Conservation (phyloP, 441 rosid species). For the Adansonia gregorii region DNA sequence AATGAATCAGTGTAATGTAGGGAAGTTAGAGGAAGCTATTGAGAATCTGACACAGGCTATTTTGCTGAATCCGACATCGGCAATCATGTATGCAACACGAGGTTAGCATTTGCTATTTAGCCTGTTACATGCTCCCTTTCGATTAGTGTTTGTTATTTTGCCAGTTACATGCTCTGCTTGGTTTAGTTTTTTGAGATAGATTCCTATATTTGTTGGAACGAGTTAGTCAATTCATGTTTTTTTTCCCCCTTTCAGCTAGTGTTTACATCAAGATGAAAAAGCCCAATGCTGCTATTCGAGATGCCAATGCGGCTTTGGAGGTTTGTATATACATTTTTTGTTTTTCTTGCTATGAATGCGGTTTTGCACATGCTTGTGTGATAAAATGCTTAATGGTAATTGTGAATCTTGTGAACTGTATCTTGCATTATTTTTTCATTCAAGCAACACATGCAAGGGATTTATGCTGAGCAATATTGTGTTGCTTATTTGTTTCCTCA, state of each 20-base stretch:
- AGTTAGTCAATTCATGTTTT: not conserved
- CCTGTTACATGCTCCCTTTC: not conserved
- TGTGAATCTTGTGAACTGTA: not conserved
- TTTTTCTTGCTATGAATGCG: not conserved
- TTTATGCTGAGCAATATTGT: not conserved
- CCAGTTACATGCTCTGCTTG: not conserved
- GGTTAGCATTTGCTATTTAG: slow-evolving; percentile 40
- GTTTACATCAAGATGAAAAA: slow-evolving; percentile 94
- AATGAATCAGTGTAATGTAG: slow-evolving; percentile 37
- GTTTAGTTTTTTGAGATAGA: not conserved
- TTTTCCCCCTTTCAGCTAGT: slow-evolving; percentile 59
- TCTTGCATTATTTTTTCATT: not conserved
- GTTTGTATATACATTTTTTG: slow-evolving; percentile 35
- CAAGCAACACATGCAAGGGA: not conserved
- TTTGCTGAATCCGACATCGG: slow-evolving; percentile 78
- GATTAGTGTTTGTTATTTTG: not conserved
- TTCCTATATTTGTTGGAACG: not conserved
- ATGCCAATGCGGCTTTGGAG: slow-evolving; percentile 92
- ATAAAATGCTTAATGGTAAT: not conserved
- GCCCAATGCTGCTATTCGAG: slow-evolving; percentile 95
- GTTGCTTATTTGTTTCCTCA: not conserved
- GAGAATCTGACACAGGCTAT: slow-evolving; percentile 82
- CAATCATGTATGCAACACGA: slow-evolving; percentile 91
- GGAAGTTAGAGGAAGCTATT: slow-evolving; percentile 81
- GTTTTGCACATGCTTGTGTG: not conserved